phyloP scores from a whole-genome alignment of 768 basidiomycete species.

The Leccinellum luteum region DNA sequence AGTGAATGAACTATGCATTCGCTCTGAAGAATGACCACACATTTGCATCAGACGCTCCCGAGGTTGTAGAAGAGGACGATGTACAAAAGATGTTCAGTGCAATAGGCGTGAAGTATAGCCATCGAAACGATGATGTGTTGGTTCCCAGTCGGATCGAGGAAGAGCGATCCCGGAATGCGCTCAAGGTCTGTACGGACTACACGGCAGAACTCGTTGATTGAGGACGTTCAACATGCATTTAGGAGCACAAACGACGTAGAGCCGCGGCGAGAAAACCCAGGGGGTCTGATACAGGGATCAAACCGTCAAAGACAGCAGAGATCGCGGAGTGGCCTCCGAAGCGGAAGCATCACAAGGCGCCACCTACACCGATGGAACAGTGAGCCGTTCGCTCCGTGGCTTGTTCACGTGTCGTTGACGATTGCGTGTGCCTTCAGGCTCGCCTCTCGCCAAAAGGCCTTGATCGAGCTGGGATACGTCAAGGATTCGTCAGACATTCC shows the following conservation, averaged over 20 bases:
- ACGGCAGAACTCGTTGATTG: neutral
- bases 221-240: conserved; percentile 4
- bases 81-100: conserved; percentile 56
- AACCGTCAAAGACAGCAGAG: conserved; percentile 33
- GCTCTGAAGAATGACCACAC: neutral
- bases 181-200: conserved; percentile 39
- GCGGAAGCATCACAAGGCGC: conserved; percentile 52
- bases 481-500: conserved; percentile 48
- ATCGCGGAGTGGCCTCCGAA: conserved; percentile 61
- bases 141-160: conserved; percentile 67
- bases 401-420: neutral
- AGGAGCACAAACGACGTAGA: conserved; percentile 30
- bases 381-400: conserved; percentile 27
- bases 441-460: conserved; percentile 51
- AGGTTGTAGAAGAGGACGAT: conserved; percentile 42
- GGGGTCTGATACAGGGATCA: conserved; percentile 2
- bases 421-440: conserved; percentile 38
- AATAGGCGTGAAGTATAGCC: conserved; percentile 69
- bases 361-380: conserved; percentile 50
- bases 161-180: conserved; percentile 52
- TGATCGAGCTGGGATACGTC: conserved; percentile 63
- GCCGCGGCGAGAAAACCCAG: conserved; percentile 23
- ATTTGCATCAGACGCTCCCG: conserved; percentile 36
- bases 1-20: conserved; percentile 8
- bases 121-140: conserved; percentile 71